Evolutionary conservation across 257 asterid species (phyloP), one percentile per base, ranked within the genome.

Genomic region (Przewalskia tangutica): DNA sequence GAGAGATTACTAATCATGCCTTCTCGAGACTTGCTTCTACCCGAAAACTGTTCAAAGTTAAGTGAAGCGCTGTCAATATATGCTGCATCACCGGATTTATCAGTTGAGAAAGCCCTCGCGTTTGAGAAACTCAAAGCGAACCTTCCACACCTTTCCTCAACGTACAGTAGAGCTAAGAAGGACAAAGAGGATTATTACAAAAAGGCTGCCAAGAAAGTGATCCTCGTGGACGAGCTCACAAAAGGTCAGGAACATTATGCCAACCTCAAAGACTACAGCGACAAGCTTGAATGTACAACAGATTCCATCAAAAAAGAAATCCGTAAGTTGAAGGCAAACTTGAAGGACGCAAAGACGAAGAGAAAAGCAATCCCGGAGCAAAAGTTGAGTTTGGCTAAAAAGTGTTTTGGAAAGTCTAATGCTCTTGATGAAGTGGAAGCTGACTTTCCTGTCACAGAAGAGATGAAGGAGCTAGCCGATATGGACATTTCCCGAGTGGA

Each of bases 321-420:
- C 7, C 13, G 4, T 4, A 58, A 17, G 81, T n/a, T 56, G 68
- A 77, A 77, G 6, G 54, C 38, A 56, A 77, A 53, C 34, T 58
- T 54, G 81, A 77, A 77, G 68, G 81, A 77, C 2, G 81, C 81
- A 77, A n/a, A 77, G 68, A 36, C 12, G 6, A 77, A 54, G n/a
- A 14, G 67, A 7, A 77, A 77, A 58, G 68, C 81, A 44, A 77
- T 77, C 55, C 67, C 55, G 54, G 81, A 77, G 2, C 81, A 77
- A 55, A 58, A 77, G 56, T 17, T 77, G 54, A 11, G 36, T 58
- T 77, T 77, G 81, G 81, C 81, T 17, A 77, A 56, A 4, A 58
- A 54, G 12, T 55, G 68, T 48, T 77, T 77, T 40, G 67, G 36
- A 40, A 77, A 27, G 67, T 77, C 81, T 55, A 40, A 44, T 77